Conservation (phyloP, 805 yeast species). For the Candida taoyuanica region DNA sequence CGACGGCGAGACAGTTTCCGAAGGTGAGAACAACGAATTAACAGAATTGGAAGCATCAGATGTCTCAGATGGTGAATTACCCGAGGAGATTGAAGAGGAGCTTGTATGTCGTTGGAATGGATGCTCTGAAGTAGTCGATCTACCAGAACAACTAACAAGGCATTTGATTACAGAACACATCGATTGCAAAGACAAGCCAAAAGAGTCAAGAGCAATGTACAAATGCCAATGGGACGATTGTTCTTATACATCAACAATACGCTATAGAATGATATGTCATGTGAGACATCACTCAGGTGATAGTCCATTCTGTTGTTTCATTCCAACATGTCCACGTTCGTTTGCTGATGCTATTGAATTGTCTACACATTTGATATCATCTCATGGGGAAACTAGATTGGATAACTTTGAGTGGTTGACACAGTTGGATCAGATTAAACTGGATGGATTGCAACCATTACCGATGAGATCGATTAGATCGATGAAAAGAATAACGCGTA, state of each 20-base stretch:
- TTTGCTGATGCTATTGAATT: slow-evolving; percentile 60
- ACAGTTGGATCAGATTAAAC: slow-evolving; percentile 13
- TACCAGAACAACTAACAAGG: slow-evolving; percentile 3
- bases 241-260: slow-evolving; percentile 42
- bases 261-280: slow-evolving; percentile 59
- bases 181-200: slow-evolving; percentile 4
- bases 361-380: slow-evolving; percentile 56
- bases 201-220: background rate
- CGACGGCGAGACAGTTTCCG: slow-evolving; percentile 7
- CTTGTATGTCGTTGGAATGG: slow-evolving; percentile 15
- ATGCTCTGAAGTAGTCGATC: slow-evolving; percentile 1
- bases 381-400: slow-evolving; percentile 33
- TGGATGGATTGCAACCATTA: slow-evolving; percentile 5
- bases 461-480: slow-evolving; percentile 8
- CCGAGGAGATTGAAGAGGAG: slow-evolving; percentile 1
- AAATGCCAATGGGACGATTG: slow-evolving; percentile 61
- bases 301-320: slow-evolving; percentile 57
- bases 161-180: slow-evolving; percentile 14
- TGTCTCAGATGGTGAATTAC: slow-evolving; percentile 4
- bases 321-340: slow-evolving; percentile 61
- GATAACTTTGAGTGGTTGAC: slow-evolving; percentile 17
- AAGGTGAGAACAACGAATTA: background rate
- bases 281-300: slow-evolving; percentile 64
- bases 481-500: slow-evolving; percentile 8
- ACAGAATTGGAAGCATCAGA: slow-evolving; percentile 6